Base-by-base conservation (phyloP, 345 rosid genomes). In the Arabidopsis arenosa region DNA sequence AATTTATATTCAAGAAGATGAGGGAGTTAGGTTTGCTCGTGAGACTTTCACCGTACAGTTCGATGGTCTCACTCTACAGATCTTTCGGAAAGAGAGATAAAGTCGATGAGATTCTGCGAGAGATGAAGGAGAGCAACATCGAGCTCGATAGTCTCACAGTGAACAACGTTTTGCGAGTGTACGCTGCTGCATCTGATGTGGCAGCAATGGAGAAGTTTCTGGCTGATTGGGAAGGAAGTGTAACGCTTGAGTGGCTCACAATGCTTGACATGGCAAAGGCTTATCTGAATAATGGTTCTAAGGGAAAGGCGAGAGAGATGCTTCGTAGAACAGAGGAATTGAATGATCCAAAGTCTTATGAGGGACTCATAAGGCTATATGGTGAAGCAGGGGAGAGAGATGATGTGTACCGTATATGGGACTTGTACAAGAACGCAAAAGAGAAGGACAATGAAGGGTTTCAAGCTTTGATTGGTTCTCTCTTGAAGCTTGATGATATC, bases 351-450 rank as follows among this genome's bases (percentile, higher is more conserved):
- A 12, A 56, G 14, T 44, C 21, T 1, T 56, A 57, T 18, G 21
- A 21, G 18, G 43, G 30, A 33, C 55, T 70, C 74, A 15, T 57
- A 43, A 44, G 14, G 23, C 18, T 57, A 13, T 70, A 70, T 56
- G 74, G 74, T 70, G 65, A 56, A 57, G 65, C 18, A 5, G 74
- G 74, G 17, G 43, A 3, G 44, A 57, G 21, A 18, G 65, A 57
- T 57, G 65, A 40, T 2, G 65, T 70, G 33, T 57, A 70, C 21
- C 74, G 74, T 44, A 44, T 70, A 28, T 70, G 55, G 65, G 14
- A 32, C 5, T 2, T 70, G 44, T 70, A 56, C 55, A 57, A 57
- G 44, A 7, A 30, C 13, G 7, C 65, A 17, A 35, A 9, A 2
- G 5, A 12, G 18, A 36, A 11, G 6, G 9, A 12, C 2, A 70